A percentile compares a stretch with the other conserved stretches of the same genome.
Conservation (phyloP, 495 filamentous ascomycete genomes). For the Umbilicaria muhlenbergii region DNA sequence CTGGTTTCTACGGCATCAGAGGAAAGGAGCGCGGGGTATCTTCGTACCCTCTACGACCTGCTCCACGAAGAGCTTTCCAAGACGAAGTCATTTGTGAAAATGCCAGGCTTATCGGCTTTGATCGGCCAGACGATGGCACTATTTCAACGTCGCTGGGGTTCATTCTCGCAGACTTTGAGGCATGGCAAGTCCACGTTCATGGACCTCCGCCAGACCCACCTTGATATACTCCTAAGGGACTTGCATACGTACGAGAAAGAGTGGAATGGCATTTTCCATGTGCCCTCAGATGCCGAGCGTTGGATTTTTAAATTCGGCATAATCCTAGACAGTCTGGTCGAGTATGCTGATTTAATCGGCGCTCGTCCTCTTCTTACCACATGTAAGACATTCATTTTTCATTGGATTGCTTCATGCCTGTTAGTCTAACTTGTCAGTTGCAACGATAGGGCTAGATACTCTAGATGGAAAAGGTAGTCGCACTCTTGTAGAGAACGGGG, state of each 20-base stretch:
- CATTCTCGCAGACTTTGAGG: neutral
- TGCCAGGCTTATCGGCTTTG: neutral
- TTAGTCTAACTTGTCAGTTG: too few species aligned
- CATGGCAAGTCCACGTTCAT: neutral
- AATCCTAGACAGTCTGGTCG: constrained; percentile 2
- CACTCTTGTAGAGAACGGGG: too few species aligned
- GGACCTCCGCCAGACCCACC: constrained; percentile 1
- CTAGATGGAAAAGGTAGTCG: too few species aligned
- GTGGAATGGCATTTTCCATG: too few species aligned
- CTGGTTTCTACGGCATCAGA: constrained; percentile 4
- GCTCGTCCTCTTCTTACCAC: neutral
- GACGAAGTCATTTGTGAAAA: neutral
- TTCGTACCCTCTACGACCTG: constrained; percentile 1
- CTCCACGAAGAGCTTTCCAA: neutral
- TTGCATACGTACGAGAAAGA: too few species aligned
- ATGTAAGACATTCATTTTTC: neutral
- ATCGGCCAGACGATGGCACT: neutral
- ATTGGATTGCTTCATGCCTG: too few species aligned
- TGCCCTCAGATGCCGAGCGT: neutral
- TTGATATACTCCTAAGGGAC: constrained; percentile 1
- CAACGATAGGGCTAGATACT: too few species aligned
- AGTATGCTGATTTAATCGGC: constrained; percentile 4
- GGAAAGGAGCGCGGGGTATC: constrained; percentile 1
- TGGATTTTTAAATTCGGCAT: neutral
- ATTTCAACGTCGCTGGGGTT: neutral